Percentiles rank a stretch among this genome's conserved stretches.
phyloP scores from a whole-genome alignment of 306 rosid genomes.

The Lupinus albus region DNA sequence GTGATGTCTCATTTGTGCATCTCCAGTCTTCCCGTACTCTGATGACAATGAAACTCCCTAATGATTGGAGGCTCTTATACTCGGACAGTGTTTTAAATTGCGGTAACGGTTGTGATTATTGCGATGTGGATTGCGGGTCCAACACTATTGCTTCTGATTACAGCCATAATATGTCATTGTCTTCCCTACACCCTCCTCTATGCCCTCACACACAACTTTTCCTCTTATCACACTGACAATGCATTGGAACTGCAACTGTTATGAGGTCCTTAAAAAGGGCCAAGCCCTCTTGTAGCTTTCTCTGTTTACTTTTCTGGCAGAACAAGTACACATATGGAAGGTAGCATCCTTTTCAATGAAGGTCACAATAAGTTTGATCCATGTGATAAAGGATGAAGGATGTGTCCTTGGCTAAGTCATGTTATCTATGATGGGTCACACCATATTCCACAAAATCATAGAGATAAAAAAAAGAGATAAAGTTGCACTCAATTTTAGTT shows the following conservation, averaged over 20 bases:
- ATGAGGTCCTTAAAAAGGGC: constrained; percentile 36
- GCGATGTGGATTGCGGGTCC: too few relatives aligned
- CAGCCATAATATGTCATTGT: constrained; percentile 21
- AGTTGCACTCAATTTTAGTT: constrained; percentile 43
- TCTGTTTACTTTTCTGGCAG: constrained; percentile 40
- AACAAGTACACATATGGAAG: constrained; percentile 52
- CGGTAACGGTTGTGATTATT: too few relatives aligned
- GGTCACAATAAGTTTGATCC: constrained; percentile 34
- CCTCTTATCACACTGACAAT: constrained; percentile 31
- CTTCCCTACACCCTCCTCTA: constrained; percentile 17
- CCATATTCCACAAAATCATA: constrained; percentile 37
- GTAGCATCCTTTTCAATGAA: constrained; percentile 47
- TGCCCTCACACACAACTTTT: constrained; percentile 24
- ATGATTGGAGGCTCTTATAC: too few relatives aligned
- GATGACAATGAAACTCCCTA: too few relatives aligned
- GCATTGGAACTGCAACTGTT: constrained; percentile 49
- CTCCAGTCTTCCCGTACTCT: too few relatives aligned
- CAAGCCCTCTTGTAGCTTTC: constrained; percentile 41
- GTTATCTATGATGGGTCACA: constrained; percentile 36
- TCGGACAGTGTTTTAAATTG: too few relatives aligned
- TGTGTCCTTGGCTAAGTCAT: constrained; percentile 33
- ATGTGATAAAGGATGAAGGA: constrained; percentile 45
- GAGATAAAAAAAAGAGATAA: constrained; percentile 22
- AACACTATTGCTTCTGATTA: constrained; percentile 1
- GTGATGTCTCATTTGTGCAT: too few relatives aligned